These are phyloP conservation scores for Hordeum marinum DNA, from an alignment of 176 grass and related monocot genomes.

Conservation along the genomic window DNA sequence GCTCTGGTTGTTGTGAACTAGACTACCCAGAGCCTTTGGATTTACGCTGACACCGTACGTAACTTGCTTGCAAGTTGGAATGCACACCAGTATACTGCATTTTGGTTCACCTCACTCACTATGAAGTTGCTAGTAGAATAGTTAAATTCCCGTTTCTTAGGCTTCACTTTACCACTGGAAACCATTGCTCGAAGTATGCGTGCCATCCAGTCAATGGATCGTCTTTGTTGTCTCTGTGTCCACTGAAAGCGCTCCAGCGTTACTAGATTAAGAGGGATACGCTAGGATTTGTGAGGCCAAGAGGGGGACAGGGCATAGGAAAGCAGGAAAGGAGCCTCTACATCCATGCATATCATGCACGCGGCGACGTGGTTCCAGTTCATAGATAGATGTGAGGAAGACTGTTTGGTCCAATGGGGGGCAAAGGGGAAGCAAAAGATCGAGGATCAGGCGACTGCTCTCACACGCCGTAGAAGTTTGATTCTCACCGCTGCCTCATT, in stretches of 20 bases:
- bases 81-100: neutral
- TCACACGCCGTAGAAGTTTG: constrained; percentile 25
- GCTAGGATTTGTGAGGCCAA: constrained; percentile 33
- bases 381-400: constrained; percentile 36
- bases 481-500: constrained; percentile 30
- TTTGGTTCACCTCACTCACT: constrained; percentile 10
- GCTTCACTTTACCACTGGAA: constrained; percentile 40
- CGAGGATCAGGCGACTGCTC: constrained; percentile 13
- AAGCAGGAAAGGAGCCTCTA: constrained; percentile 30
- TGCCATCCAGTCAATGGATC: constrained; percentile 30
- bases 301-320: constrained; percentile 31
- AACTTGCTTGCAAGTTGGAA: constrained; percentile 23
- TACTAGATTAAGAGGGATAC: constrained; percentile 29
- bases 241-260: constrained; percentile 9
- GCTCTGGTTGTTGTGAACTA: constrained; percentile 27
- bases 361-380: constrained; percentile 44
- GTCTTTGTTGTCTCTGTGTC: constrained; percentile 33
- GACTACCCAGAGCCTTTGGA: constrained; percentile 24
- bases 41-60: constrained; percentile 25
- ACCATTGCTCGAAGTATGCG: constrained; percentile 24
- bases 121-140: constrained; percentile 9
- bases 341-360: neutral
- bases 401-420: constrained; percentile 26
- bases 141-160: constrained; percentile 27
- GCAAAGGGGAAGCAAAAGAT: constrained; percentile 24